Conservation (phyloP, 495 filamentous ascomycete genomes). For the Xylaria curta region DNA sequence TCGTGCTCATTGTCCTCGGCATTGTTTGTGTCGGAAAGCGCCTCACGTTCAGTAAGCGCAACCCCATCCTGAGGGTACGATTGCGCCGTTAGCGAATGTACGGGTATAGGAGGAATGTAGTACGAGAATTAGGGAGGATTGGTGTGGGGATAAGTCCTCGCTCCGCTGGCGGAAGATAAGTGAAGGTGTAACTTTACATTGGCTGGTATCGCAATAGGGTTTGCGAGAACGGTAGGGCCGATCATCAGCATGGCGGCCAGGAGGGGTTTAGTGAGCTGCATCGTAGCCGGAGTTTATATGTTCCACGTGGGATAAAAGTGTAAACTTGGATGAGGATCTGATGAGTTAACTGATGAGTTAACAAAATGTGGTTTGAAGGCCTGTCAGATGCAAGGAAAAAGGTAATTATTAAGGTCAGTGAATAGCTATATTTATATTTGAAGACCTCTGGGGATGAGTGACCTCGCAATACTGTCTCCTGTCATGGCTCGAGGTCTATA, state of each 20-base stretch:
- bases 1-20: background rate
- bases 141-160: too few species aligned
- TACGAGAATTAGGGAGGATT: background rate
- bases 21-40: background rate
- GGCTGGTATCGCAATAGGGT: constrained; percentile 22
- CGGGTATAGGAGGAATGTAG: background rate
- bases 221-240: constrained; percentile 32
- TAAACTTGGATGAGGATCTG: background rate
- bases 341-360: background rate
- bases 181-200: constrained; percentile 5
- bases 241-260: constrained; percentile 36
- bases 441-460: background rate
- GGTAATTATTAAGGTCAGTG: background rate
- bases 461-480: background rate
- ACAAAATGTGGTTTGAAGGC: constrained; percentile 4
- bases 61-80: background rate
- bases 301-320: background rate
- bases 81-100: background rate
- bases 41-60: background rate
- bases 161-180: background rate
- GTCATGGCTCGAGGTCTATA: background rate
- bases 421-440: constrained; percentile 11
- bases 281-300: background rate
- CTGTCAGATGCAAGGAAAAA: background rate
- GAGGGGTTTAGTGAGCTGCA: constrained; percentile 37